Evolutionary conservation across 345 rosid genomes (phyloP).

Genomic region (Moringa oleifera): DNA sequence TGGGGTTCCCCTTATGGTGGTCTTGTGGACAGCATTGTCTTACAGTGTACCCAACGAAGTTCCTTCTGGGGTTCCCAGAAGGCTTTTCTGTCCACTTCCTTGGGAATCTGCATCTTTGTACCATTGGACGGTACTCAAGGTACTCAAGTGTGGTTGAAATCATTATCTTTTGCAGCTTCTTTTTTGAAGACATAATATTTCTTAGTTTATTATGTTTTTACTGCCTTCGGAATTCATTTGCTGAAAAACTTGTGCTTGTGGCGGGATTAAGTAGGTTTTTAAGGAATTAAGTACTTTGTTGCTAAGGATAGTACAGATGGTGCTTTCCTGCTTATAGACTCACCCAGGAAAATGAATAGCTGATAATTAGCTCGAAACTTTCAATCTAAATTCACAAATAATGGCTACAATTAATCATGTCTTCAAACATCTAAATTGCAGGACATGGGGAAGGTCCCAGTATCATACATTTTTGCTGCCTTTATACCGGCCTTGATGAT

Average conservation of each 20-base stretch:
- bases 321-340: not conserved
- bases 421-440: conserved; percentile 21
- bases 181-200: no score
- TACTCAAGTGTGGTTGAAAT: no score
- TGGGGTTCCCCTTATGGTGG: conserved; percentile 75
- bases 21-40: conserved; percentile 63
- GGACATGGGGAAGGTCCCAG: conserved; percentile 80
- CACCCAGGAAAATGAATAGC: not conserved
- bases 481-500: conserved; percentile 79
- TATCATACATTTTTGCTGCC: conserved; percentile 62
- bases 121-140: conserved; percentile 87
- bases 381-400: not conserved
- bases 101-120: conserved; percentile 64
- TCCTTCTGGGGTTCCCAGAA: conserved; percentile 60
- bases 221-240: no score
- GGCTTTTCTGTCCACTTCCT: conserved; percentile 69
- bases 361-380: not conserved
- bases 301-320: not conserved
- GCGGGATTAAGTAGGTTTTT: no score
- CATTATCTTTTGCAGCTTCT: no score
- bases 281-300: no score
- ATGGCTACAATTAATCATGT: not conserved
- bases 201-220: no score
- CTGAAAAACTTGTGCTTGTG: no score
- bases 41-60: conserved; percentile 37